These are phyloP conservation scores for Actinomortierella wolfii DNA, from an alignment of 371 early-diverging fungal species.

Conservation along the genomic window DNA sequence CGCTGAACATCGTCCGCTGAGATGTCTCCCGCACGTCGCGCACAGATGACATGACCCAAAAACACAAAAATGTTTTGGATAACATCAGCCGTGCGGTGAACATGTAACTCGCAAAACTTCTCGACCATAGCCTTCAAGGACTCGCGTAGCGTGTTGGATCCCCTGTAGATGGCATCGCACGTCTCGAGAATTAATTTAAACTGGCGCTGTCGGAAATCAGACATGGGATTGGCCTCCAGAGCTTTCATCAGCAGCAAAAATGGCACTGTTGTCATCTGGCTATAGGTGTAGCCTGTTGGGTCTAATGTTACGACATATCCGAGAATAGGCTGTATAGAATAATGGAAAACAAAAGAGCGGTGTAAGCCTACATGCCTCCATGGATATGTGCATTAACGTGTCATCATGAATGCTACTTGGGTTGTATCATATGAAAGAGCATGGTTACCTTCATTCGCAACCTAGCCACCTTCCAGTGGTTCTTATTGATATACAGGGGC, in stretches of 20 bases:
- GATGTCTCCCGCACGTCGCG: slow-evolving; percentile 44
- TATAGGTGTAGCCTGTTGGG: slow-evolving; percentile 48
- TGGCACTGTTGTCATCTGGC: slow-evolving; percentile 47
- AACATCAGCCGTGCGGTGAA: slow-evolving; percentile 44
- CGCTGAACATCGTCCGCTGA: slow-evolving; percentile 12
- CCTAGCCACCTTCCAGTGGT: slow-evolving; percentile 49
- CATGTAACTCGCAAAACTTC: slow-evolving; percentile 32
- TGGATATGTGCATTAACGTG: too few relatives aligned
- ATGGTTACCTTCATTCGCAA: slow-evolving; percentile 43
- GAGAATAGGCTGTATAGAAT: slow-evolving; percentile 33
- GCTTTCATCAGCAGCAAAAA: slow-evolving; percentile 45
- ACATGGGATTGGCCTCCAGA: slow-evolving; percentile 32
- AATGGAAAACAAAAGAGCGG: neutral
- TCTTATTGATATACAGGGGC: slow-evolving; percentile 47
- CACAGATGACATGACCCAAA: slow-evolving; percentile 47
- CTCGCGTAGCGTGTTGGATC: slow-evolving; percentile 32
- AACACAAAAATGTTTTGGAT: slow-evolving; percentile 45
- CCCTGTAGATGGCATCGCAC: slow-evolving; percentile 47
- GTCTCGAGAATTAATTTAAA: slow-evolving; percentile 46
- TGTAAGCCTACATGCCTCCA: neutral
- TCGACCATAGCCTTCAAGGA: slow-evolving; percentile 31
- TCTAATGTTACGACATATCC: slow-evolving; percentile 49
- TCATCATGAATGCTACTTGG: too few relatives aligned
- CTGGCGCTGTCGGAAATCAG: slow-evolving; percentile 43
- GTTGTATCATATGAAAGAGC: neutral